Conservation (phyloP, 1,284 basidiomycete species). For the Psilocybe mexicana region DNA sequence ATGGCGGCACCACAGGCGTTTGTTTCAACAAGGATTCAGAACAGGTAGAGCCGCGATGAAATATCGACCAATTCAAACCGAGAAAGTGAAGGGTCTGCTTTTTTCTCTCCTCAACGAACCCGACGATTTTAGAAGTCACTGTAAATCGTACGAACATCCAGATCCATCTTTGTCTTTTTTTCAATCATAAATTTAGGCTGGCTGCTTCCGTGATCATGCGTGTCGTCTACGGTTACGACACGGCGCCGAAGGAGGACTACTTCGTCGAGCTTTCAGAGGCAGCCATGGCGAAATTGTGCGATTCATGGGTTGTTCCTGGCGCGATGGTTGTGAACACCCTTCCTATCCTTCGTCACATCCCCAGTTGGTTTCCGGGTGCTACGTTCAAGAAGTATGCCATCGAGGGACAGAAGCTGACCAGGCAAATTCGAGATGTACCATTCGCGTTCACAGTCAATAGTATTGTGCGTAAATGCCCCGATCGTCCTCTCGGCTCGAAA, state of each 20-base stretch:
- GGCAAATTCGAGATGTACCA: slow-evolving; percentile 27
- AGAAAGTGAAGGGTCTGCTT: slow-evolving; percentile 34
- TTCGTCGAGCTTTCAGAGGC: slow-evolving; percentile 25
- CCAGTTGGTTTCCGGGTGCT: slow-evolving; percentile 39
- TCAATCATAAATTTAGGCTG: slow-evolving; percentile 14
- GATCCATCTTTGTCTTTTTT: not conserved
- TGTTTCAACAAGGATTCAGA: slow-evolving; percentile 36
- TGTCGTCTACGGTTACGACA: slow-evolving; percentile 27
- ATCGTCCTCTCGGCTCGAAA: not conserved
- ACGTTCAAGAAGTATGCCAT: slow-evolving; percentile 27
- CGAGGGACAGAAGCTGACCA: slow-evolving; percentile 23
- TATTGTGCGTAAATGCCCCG: slow-evolving; percentile 27
- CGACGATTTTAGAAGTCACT: slow-evolving; percentile 26
- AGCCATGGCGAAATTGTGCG: slow-evolving; percentile 11
- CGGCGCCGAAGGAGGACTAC: slow-evolving; percentile 24
- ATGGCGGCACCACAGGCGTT: slow-evolving; percentile 40
- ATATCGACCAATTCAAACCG: slow-evolving; percentile 31
- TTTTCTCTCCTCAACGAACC: slow-evolving; percentile 30
- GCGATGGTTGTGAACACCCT: slow-evolving; percentile 20
- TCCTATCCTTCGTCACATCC: slow-evolving; percentile 26
- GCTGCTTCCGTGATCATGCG: slow-evolving; percentile 25
- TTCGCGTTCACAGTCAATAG: slow-evolving; percentile 29
- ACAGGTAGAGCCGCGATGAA: slow-evolving; percentile 16
- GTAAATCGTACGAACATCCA: slow-evolving; percentile 13
- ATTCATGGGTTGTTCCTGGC: slow-evolving; percentile 12